phyloP scores from a whole-genome alignment of 305 asterid genomes.

The Fraxinus floribunda region DNA sequence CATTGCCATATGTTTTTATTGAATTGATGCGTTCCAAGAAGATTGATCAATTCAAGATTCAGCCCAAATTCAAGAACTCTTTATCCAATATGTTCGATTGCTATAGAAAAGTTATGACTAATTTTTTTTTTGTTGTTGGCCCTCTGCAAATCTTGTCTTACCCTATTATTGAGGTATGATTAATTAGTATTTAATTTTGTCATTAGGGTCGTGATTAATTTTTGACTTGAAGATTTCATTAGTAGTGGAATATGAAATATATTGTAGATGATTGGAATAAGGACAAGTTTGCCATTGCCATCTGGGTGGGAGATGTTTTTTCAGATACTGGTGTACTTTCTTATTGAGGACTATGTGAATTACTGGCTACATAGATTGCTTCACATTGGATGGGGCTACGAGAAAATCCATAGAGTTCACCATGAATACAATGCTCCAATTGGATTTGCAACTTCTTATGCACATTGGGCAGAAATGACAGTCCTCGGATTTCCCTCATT shows the following conservation, averaged over 20 bases:
- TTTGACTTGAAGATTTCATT: not conserved
- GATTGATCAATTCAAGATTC: conserved; percentile 56
- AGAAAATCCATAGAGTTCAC: conserved; percentile 64
- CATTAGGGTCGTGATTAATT: not conserved
- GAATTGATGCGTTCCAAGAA: conserved; percentile 47
- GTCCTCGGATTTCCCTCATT: conserved; percentile 66
- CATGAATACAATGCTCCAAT: conserved; percentile 74
- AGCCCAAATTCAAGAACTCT: conserved; percentile 51
- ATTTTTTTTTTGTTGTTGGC: conserved; percentile 48
- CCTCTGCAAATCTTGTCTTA: conserved; percentile 62
- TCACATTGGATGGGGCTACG: conserved; percentile 63
- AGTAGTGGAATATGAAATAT: not conserved
- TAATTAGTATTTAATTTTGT: not conserved
- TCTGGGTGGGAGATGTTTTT: conserved; percentile 44
- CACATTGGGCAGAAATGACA: conserved; percentile 79
- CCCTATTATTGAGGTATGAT: conserved; percentile 54
- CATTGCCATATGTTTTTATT: conserved; percentile 48
- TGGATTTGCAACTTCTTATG: conserved; percentile 74
- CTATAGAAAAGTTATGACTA: conserved; percentile 43
- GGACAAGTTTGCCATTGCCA: conserved; percentile 69
- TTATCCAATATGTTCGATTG: conserved; percentile 48
- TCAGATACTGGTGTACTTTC: conserved; percentile 57
- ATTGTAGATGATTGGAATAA: conserved; percentile 60
- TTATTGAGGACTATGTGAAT: conserved; percentile 66
- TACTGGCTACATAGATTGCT: conserved; percentile 74